Conservation (phyloP, 2,329 filamentous ascomycete genomes). For the Pseudogymnoascus sp. region DNA sequence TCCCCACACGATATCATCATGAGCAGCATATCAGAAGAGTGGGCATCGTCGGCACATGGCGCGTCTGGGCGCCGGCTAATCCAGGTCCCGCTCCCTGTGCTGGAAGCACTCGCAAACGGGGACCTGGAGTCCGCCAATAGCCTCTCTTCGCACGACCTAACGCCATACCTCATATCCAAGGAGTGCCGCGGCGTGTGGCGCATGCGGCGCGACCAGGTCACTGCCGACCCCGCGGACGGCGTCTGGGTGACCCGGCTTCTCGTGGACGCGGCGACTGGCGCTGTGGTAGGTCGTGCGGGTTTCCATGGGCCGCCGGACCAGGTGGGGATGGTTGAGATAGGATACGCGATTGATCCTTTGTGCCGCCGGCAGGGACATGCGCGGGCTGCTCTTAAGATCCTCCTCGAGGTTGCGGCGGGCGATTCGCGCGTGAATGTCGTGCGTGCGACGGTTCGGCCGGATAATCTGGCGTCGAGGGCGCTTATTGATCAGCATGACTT, state of each 20-base stretch:
- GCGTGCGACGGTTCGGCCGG: background rate
- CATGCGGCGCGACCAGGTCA: background rate
- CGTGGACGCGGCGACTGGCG: background rate
- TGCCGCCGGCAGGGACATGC: constrained; percentile 9
- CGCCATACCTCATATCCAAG: background rate
- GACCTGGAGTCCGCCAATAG: background rate
- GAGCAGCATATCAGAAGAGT: background rate
- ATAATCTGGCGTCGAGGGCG: background rate
- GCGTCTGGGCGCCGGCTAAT: background rate
- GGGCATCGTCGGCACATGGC: background rate
- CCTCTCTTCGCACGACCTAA: background rate
- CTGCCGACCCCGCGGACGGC: background rate
- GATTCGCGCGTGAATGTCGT: background rate
- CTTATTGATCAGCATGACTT: background rate
- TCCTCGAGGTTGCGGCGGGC: background rate
- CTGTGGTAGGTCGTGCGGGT: constrained; percentile 1
- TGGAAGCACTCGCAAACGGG: background rate
- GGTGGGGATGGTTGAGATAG: constrained; percentile 11
- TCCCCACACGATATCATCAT: background rate
- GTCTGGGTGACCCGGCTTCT: constrained; percentile 1
- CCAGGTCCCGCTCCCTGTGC: background rate
- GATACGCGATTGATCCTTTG: constrained; percentile 5
- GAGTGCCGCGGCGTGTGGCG: background rate
- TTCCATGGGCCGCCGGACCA: constrained; percentile 10
- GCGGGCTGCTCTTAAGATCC: constrained; percentile 8